A percentile compares a stretch with the other conserved stretches of the same genome.
Conservation (phyloP, 495 filamentous ascomycete species). For the Penicillium malachiteum region DNA sequence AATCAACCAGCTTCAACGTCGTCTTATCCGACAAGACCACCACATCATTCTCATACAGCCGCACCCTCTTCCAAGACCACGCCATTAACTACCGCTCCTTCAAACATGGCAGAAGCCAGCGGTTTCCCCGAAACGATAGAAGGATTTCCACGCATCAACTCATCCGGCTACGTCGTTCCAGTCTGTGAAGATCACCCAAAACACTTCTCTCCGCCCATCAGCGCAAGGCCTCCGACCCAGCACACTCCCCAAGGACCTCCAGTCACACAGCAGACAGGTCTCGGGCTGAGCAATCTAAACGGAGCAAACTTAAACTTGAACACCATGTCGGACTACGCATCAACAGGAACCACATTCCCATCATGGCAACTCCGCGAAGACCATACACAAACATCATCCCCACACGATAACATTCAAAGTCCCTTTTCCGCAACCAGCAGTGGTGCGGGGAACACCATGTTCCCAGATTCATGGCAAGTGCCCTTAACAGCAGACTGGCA, state of each 20-base stretch:
- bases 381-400: constrained; percentile 10
- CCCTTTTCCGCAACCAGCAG: constrained; percentile 25
- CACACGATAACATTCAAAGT: constrained; percentile 20
- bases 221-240: constrained; percentile 7
- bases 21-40: no score
- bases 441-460: constrained; percentile 13
- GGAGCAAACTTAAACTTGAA: constrained; percentile 1
- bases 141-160: constrained; percentile 40
- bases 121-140: constrained; percentile 36
- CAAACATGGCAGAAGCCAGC: constrained; percentile 6
- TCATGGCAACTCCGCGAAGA: constrained; percentile 16
- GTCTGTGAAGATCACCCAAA: constrained; percentile 22
- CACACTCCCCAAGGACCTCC: neutral
- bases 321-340: neutral
- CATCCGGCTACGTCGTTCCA: constrained; percentile 40
- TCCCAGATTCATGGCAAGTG: constrained; percentile 41
- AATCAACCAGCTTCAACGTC: no score
- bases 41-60: no score
- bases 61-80: constrained; percentile 5
- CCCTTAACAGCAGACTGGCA: constrained; percentile 41
- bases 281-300: constrained; percentile 6
- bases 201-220: constrained; percentile 2
- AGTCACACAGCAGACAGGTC: constrained; percentile 2
- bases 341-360: neutral
- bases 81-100: constrained; percentile 2